These are phyloP conservation scores for Suillus clintonianus DNA, from an alignment of 768 basidiomycete species.

Conservation along the genomic window DNA sequence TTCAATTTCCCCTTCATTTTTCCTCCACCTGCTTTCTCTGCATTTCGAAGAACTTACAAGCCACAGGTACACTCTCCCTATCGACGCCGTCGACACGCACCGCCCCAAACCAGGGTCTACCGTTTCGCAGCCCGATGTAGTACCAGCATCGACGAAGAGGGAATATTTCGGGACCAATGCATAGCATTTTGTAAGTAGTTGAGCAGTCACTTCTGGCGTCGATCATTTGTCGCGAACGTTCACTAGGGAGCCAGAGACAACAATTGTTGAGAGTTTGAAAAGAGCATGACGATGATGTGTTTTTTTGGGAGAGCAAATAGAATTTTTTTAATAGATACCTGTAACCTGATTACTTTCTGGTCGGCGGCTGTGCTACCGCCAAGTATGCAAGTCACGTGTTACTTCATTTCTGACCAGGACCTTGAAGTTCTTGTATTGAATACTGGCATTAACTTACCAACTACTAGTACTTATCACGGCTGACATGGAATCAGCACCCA, in stretches of 20 bases:
- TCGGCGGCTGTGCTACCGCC: no score
- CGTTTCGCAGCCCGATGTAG: constrained; percentile 17
- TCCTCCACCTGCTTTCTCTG: constrained; percentile 1
- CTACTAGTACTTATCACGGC: background rate
- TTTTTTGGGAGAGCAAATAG: background rate
- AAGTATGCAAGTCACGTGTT: background rate
- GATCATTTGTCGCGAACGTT: background rate
- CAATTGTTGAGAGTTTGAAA: background rate
- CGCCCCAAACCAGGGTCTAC: constrained; percentile 51
- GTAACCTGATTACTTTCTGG: no score
- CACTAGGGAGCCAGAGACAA: background rate
- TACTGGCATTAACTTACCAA: background rate
- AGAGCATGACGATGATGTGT: background rate
- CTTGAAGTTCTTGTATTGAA: no score
- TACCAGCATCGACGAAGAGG: constrained; percentile 25
- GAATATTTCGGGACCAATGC: constrained; percentile 32
- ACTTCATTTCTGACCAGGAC: no score
- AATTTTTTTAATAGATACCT: no score
- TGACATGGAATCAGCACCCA: constrained; percentile 33
- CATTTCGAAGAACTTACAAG: background rate
- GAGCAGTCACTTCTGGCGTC: background rate
- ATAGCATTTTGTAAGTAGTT: background rate
- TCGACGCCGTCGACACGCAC: constrained; percentile 93
- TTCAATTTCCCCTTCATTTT: background rate
- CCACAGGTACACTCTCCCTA: constrained; percentile 83